Base-by-base conservation (phyloP, 306 rosid genomes). In the Cercis canadensis region DNA sequence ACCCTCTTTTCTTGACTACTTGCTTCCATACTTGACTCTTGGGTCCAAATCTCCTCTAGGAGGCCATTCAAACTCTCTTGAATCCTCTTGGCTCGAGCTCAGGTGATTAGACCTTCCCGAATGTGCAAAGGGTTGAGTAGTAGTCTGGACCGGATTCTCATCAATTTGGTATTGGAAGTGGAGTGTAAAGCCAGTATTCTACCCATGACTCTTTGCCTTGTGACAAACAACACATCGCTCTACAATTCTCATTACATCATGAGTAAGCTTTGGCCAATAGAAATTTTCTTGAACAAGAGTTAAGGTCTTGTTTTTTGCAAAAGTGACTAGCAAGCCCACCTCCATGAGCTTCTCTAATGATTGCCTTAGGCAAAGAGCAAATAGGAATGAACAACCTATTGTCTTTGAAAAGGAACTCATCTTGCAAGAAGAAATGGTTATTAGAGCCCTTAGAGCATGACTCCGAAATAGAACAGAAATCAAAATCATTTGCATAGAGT, bases 241-340 rank as follows among this genome's bases (percentile, higher is more conserved):
- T 9, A 62, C 32, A 5, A 36, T 24, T 0, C 3, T 3, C 18
- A 4, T 7, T 5, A 62, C 52, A 19, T 62, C 18, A 4, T 10
- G 17, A n/a, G n/a, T n/a, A n/a, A n/a, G n/a, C n/a, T n/a, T n/a
- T n/a, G n/a, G n/a, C n/a, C n/a, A n/a, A n/a, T 1, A 5, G 16
- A 41, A 62, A 7, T 62, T 2, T 21, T 62, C 13, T 16, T 11
- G 12, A 2, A 62, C 67, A 9, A 40, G 33, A 5, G 10, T 0
- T 33, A 62, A 41, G 24, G 52, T 62, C 12, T 62, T 62, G 51
- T n/a, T 40, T 14, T 41, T 4, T 17, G 5, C 67, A 12, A 62
- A 62, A 41, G 15, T 62, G 67, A 3, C 52, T 7, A 19, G 11
- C 34, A 18, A 62, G 45, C 1, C 67, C 67, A 32, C 52, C 67